A percentile compares a stretch with the other conserved stretches of the same genome.
Evolutionary conservation across 23 red algal species (phyloP).

Genomic region (Gracilaria domingensis): DNA sequence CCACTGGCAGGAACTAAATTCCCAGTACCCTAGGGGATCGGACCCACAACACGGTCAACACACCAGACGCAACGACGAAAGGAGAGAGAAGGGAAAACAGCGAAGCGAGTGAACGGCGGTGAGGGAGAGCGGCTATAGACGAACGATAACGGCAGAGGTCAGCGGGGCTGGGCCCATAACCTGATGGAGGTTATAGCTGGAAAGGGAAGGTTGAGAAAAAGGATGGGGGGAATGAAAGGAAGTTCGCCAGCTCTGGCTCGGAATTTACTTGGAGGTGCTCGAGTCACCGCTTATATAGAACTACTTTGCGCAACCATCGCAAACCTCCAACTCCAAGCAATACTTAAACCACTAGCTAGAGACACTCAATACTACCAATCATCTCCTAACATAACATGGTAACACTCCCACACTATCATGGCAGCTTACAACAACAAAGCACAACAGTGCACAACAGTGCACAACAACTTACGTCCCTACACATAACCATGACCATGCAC

Average conservation of each 20-base stretch:
- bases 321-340: too few species aligned
- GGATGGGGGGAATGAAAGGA: neutral
- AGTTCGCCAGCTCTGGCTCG: constrained; percentile 20
- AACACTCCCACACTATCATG: neutral
- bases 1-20: neutral
- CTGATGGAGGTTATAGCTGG: neutral
- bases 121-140: constrained; percentile 8
- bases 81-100: neutral
- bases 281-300: too few species aligned
- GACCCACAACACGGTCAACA: constrained; percentile 10
- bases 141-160: constrained; percentile 10
- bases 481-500: constrained; percentile 3
- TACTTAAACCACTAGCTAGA: too few species aligned
- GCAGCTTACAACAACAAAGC: neutral
- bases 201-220: neutral
- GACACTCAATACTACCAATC: too few species aligned
- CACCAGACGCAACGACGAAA: constrained; percentile 22
- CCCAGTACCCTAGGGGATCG: neutral
- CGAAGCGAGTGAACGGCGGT: constrained; percentile 6
- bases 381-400: constrained; percentile 1
- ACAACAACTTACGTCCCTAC: neutral
- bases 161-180: neutral
- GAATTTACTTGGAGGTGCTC: neutral
- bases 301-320: too few species aligned
- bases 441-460: constrained; percentile 3